phyloP scores from a whole-genome alignment of 2,329 filamentous ascomycete genomes.

The Colletotrichum destructivum region DNA sequence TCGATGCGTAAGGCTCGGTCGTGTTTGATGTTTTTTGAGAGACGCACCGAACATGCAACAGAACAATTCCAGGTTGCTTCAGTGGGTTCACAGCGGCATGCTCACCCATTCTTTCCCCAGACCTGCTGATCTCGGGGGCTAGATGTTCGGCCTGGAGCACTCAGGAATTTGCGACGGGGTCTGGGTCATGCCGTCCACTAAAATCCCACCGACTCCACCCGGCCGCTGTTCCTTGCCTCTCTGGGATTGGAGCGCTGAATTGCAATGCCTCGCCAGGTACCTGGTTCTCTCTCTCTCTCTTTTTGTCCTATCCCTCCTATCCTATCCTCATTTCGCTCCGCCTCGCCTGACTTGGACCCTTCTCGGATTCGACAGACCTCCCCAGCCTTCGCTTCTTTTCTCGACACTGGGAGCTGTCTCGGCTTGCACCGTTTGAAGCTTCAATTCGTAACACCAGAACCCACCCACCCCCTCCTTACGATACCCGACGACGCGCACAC shows the following conservation, averaged over 20 bases:
- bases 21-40: background rate
- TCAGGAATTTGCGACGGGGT: background rate
- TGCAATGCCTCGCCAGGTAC: conserved; percentile 7
- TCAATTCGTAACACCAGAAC: conserved; percentile 22
- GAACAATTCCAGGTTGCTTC: background rate
- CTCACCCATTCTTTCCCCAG: conserved; percentile 10
- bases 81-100: background rate
- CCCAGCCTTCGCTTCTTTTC: conserved; percentile 20
- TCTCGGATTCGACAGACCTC: conserved; percentile 21
- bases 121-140: conserved; percentile 3
- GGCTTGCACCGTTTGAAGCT: conserved; percentile 8
- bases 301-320: background rate
- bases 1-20: too few species aligned
- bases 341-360: conserved; percentile 20
- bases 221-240: conserved; percentile 1
- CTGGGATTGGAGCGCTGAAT: conserved; percentile 7
- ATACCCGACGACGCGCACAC: background rate
- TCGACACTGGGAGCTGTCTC: conserved; percentile 11
- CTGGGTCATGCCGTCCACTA: background rate
- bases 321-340: conserved; percentile 14
- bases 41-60: background rate
- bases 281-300: conserved; percentile 4
- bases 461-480: background rate
- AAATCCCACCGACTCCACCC: conserved; percentile 3
- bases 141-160: background rate